A percentile compares a stretch with the other conserved stretches of the same genome.
Evolutionary conservation across 2,329 filamentous ascomycete species (phyloP).

Genomic region (Arthrocladium fulminans): DNA sequence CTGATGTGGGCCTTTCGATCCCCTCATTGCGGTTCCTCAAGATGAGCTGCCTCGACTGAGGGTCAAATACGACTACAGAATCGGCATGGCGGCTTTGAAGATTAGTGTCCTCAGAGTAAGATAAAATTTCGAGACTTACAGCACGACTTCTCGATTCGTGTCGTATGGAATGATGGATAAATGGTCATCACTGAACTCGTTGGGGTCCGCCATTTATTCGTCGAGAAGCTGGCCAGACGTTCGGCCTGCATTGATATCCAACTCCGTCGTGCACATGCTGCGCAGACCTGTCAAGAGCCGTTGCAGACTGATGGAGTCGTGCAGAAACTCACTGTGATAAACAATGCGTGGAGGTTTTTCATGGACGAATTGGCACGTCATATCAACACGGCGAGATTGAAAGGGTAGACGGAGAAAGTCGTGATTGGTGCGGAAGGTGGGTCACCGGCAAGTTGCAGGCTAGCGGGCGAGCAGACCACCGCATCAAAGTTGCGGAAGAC

Average conservation of each 20-base stretch:
- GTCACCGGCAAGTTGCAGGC: no score
- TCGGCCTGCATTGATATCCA: neutral
- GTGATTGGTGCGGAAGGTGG: no score
- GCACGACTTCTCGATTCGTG: slow-evolving; percentile 36
- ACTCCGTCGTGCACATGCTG: neutral
- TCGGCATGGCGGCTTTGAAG: slow-evolving; percentile 72
- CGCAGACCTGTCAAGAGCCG: neutral
- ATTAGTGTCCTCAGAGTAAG: slow-evolving; percentile 14
- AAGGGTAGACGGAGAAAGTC: no score
- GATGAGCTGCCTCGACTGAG: slow-evolving; percentile 70
- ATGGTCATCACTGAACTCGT: slow-evolving; percentile 2
- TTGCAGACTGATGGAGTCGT: neutral
- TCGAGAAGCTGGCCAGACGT: neutral
- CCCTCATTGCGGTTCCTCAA: slow-evolving; percentile 44
- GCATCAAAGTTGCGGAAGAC: no score
- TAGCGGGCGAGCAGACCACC: no score
- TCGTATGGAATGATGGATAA: slow-evolving; percentile 25
- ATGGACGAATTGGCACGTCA: no score
- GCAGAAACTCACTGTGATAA: neutral
- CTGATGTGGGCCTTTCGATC: slow-evolving; percentile 37
- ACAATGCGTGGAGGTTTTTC: neutral
- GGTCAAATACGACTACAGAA: slow-evolving; percentile 85
- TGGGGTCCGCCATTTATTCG: slow-evolving; percentile 14
- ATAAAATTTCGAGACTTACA: slow-evolving; percentile 28
- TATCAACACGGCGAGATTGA: no score